These are phyloP conservation scores for Pseudohalonectria lignicola DNA, from an alignment of 2,329 filamentous ascomycete genomes.

Conservation along the genomic window DNA sequence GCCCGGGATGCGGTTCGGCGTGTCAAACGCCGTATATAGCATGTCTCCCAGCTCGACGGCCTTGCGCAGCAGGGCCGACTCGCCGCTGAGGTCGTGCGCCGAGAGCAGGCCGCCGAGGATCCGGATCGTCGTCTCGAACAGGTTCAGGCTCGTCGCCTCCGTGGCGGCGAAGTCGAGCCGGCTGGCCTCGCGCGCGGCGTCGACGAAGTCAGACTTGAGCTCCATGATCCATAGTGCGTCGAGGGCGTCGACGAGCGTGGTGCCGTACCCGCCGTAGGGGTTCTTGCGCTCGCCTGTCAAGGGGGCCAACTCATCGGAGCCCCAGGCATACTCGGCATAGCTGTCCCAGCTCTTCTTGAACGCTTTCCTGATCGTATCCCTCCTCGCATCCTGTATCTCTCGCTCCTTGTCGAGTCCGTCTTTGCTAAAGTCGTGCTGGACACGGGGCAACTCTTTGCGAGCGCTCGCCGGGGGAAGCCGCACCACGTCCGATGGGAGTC, in stretches of 20 bases:
- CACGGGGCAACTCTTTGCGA: conserved; percentile 22
- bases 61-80: conserved; percentile 31
- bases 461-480: conserved; percentile 21
- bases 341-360: conserved; percentile 29
- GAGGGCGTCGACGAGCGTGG: conserved; percentile 47
- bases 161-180: conserved; percentile 44
- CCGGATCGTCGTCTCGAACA: conserved; percentile 52
- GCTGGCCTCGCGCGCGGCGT: conserved; percentile 36
- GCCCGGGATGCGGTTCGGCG: conserved; percentile 37
- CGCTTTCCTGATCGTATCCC: conserved; percentile 6
- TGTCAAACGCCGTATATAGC: conserved; percentile 40
- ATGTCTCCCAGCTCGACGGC: conserved; percentile 39
- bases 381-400: not conserved
- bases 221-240: conserved; percentile 52
- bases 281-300: conserved; percentile 33
- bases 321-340: conserved; percentile 41
- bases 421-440: conserved; percentile 23
- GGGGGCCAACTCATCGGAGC: conserved; percentile 42
- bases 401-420: conserved; percentile 5
- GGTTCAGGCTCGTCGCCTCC: conserved; percentile 32
- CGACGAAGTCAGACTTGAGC: conserved; percentile 40
- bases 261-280: conserved; percentile 42
- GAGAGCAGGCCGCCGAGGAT: conserved; percentile 40
- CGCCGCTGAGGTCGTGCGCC: conserved; percentile 38
- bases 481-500: conserved; percentile 6